Conservation (phyloP, 768 basidiomycete species). For the Psilocybe azurescens region DNA sequence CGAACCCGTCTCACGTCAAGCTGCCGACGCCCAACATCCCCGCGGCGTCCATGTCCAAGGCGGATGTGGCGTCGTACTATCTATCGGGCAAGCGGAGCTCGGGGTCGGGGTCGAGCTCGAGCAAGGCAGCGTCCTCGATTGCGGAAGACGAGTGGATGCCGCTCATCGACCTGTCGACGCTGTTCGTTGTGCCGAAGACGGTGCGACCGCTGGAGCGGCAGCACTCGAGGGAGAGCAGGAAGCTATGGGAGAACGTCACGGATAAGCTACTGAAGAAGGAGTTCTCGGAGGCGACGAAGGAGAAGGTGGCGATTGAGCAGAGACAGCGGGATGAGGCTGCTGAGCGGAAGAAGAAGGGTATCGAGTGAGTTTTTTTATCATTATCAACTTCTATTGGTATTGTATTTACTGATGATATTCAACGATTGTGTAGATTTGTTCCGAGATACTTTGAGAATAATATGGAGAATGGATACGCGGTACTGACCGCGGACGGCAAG, state of each 20-base stretch:
- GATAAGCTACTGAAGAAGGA: conserved; percentile 78
- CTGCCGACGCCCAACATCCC: conserved; percentile 41
- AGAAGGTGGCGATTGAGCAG: conserved; percentile 94
- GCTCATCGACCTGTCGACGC: conserved; percentile 76
- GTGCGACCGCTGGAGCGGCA: conserved; percentile 87
- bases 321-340: conserved; percentile 88
- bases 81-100: background rate
- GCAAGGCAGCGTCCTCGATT: background rate
- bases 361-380: conserved; percentile 61
- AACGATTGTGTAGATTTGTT: conserved; percentile 55
- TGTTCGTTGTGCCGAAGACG: conserved; percentile 78
- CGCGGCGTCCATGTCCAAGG: conserved; percentile 46
- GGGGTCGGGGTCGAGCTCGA: background rate
- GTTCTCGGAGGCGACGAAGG: conserved; percentile 88
- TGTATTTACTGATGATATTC: conserved; percentile 19
- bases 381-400: background rate
- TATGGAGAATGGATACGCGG: conserved; percentile 67
- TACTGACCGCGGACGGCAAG: conserved; percentile 70
- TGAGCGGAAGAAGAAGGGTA: conserved; percentile 81
- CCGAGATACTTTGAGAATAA: conserved; percentile 80
- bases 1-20: conserved; percentile 49
- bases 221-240: conserved; percentile 79
- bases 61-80: conserved; percentile 39
- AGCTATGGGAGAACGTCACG: conserved; percentile 89
- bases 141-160: conserved; percentile 59